phyloP scores from a whole-genome alignment of 345 rosid species.

The Streptanthus diversifolius region DNA sequence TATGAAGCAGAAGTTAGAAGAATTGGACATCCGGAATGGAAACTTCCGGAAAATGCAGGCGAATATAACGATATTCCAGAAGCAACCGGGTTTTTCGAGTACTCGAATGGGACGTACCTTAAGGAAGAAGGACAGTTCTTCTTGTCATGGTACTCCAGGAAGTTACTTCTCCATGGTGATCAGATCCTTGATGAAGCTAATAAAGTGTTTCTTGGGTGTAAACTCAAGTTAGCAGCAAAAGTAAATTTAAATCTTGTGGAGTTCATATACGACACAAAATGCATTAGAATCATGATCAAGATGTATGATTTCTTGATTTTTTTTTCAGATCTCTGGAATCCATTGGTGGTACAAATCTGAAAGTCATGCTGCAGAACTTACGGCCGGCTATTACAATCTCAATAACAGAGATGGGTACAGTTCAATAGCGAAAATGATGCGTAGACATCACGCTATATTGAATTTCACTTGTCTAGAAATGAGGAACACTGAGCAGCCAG shows the following conservation, averaged over 20 bases:
- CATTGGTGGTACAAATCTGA: constrained; percentile 82
- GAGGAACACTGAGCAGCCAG: constrained; percentile 61
- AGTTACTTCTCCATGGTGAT: constrained; percentile 70
- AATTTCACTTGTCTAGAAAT: constrained; percentile 88
- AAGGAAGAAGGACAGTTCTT: constrained; percentile 63
- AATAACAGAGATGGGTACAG: constrained; percentile 70
- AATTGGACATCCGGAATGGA: constrained; percentile 81
- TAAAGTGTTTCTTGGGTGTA: constrained; percentile 63
- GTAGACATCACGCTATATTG: constrained; percentile 58
- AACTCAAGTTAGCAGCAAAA: constrained; percentile 77
- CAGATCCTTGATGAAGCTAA: constrained; percentile 85
- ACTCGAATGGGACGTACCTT: constrained; percentile 57
- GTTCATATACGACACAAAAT: background rate
- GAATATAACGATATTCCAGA: constrained; percentile 60
- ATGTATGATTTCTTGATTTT: constrained; percentile 4
- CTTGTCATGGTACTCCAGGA: constrained; percentile 78
- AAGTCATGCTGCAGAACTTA: constrained; percentile 84
- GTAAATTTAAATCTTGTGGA: constrained; percentile 31
- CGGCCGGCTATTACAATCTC: constrained; percentile 75
- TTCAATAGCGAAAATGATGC: constrained; percentile 66
- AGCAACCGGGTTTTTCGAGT: constrained; percentile 53
- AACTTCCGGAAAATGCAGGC: constrained; percentile 75
- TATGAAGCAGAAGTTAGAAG: constrained; percentile 58
- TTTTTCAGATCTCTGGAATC: constrained; percentile 66
- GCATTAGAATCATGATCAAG: background rate